These are phyloP conservation scores for Cryptosporidium viatorum DNA, from an alignment of 169 alveolate genomes.

Conservation along the genomic window DNA sequence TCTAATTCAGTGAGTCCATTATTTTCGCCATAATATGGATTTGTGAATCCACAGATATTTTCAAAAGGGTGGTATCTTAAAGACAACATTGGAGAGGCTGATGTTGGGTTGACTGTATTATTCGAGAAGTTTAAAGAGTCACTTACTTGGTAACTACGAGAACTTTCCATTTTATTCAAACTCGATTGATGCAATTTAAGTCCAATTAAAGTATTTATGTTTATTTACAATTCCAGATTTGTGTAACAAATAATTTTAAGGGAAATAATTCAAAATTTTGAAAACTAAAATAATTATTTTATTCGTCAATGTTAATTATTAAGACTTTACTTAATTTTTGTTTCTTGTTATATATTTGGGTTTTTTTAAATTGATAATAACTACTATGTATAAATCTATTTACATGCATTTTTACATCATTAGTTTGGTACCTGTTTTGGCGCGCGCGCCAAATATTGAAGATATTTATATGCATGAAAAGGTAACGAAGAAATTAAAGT, in stretches of 20 bases:
- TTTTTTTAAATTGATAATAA: too few relatives aligned
- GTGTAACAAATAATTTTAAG: not conserved
- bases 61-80: slow-evolving; percentile 70
- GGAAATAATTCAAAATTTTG: not conserved
- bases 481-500: too few relatives aligned
- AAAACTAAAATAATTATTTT: too few relatives aligned
- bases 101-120: not conserved
- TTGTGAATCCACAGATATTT: slow-evolving; percentile 66
- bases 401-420: slow-evolving; percentile 4
- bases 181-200: too few relatives aligned
- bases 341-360: too few relatives aligned
- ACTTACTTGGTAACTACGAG: not conserved
- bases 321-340: not conserved
- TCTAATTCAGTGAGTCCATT: slow-evolving; percentile 37
- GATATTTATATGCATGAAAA: not conserved
- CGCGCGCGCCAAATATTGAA: slow-evolving; percentile 8
- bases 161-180: slow-evolving; percentile 4
- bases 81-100: slow-evolving; percentile 60
- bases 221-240: not conserved
- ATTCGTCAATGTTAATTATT: too few relatives aligned
- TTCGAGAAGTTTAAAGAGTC: not conserved
- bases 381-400: slow-evolving; percentile 1
- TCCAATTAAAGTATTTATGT: too few relatives aligned
- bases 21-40: slow-evolving; percentile 65
- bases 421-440: not conserved